phyloP scores from a whole-genome alignment of 345 rosid species.

The Orychophragmus violaceus region DNA sequence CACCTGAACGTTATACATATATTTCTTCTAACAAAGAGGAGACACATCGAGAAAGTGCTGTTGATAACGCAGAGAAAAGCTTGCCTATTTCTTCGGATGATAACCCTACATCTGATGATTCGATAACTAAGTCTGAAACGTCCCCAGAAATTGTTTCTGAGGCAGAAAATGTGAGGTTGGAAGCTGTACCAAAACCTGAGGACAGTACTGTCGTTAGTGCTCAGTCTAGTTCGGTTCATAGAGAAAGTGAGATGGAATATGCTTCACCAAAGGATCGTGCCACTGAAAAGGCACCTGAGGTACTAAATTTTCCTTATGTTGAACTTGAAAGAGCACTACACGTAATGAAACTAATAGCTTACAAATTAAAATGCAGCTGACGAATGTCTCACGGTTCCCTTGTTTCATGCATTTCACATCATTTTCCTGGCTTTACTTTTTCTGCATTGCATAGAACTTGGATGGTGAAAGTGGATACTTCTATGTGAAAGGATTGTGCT shows the following conservation, averaged over 20 bases:
- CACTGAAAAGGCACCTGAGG: slow-evolving; percentile 24
- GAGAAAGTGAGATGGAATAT: slow-evolving; percentile 20
- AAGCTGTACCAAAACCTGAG: slow-evolving; percentile 26
- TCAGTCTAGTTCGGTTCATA: slow-evolving; percentile 26
- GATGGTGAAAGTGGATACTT: background rate
- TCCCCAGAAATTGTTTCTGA: slow-evolving; percentile 30
- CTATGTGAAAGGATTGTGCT: background rate
- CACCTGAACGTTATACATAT: slow-evolving; percentile 27
- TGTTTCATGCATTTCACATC: slow-evolving; percentile 1
- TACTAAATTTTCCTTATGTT: background rate
- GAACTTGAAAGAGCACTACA: background rate
- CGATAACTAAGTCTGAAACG: slow-evolving; percentile 21
- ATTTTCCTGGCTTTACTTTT: background rate
- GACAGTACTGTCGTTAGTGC: slow-evolving; percentile 31
- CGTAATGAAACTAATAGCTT: background rate
- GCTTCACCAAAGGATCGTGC: slow-evolving; percentile 16
- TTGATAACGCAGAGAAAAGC: slow-evolving; percentile 27
- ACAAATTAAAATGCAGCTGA: background rate
- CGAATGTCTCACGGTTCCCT: background rate
- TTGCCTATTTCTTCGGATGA: slow-evolving; percentile 17
- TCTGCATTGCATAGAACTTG: background rate
- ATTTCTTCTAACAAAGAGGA: slow-evolving; percentile 32
- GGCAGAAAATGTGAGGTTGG: slow-evolving; percentile 30
- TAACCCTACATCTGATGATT: slow-evolving; percentile 28
- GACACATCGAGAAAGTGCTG: slow-evolving; percentile 27